Percentiles rank a stretch among this genome's conserved stretches.
These are phyloP conservation scores for Monilinia fructigena DNA, from an alignment of 2,329 filamentous ascomycete genomes.

Conservation along the genomic window DNA sequence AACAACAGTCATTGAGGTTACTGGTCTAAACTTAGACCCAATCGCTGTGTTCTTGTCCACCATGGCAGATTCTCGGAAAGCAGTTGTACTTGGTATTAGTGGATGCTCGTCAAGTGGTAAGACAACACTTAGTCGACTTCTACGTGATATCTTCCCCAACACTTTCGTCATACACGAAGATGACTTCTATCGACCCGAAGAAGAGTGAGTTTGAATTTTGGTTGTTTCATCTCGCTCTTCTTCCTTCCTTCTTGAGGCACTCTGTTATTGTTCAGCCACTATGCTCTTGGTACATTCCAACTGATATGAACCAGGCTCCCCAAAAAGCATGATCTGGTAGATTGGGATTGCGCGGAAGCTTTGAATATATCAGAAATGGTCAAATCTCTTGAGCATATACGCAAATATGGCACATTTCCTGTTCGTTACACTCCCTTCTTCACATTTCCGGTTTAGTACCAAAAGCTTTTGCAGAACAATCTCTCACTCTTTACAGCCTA, in stretches of 20 bases:
- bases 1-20: background rate
- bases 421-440: slow-evolving; percentile 45
- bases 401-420: slow-evolving; percentile 62
- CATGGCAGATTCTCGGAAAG: slow-evolving; percentile 32
- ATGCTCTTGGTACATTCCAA: background rate
- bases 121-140: slow-evolving; percentile 82
- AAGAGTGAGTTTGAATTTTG: slow-evolving; percentile 51
- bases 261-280: too few species aligned
- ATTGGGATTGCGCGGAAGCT: slow-evolving; percentile 89
- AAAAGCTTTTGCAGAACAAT: slow-evolving; percentile 30
- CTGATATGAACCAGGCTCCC: slow-evolving; percentile 49
- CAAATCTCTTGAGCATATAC: slow-evolving; percentile 68
- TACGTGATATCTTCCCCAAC: slow-evolving; percentile 76
- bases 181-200: slow-evolving; percentile 87
- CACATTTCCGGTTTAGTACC: slow-evolving; percentile 35
- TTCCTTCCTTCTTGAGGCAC: background rate
- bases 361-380: slow-evolving; percentile 70
- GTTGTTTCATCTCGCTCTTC: background rate
- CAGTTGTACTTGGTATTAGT: slow-evolving; percentile 73
- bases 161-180: slow-evolving; percentile 89
- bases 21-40: background rate
- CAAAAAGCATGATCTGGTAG: slow-evolving; percentile 60
- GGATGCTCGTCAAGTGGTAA: slow-evolving; percentile 93
- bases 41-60: background rate
- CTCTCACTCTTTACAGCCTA: slow-evolving; percentile 43